Evolutionary conservation across 441 rosid genomes (phyloP).

Genomic region (Rhodomyrtus psidioides): DNA sequence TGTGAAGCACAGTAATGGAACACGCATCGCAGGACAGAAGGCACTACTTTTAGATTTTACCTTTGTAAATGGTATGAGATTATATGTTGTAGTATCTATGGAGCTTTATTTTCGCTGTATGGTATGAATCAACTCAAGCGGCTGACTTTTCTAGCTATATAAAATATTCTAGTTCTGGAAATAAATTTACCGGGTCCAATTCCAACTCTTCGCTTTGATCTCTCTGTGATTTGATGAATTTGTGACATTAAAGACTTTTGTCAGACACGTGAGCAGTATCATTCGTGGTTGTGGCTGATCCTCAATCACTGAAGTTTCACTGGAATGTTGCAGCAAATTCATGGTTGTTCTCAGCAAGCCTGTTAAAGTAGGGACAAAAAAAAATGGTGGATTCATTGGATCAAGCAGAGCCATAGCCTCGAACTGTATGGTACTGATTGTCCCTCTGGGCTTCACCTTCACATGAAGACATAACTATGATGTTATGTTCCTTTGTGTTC

Average conservation of each 20-base stretch:
- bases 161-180: background rate
- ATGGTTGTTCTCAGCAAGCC: background rate
- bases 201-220: background rate
- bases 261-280: background rate
- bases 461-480: background rate
- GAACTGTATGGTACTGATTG: background rate
- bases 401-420: background rate
- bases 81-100: background rate
- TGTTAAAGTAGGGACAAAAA: too few relatives aligned
- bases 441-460: background rate
- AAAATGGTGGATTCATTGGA: background rate
- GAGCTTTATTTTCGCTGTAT: background rate
- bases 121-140: background rate
- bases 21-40: background rate
- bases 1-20: background rate
- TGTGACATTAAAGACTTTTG: background rate
- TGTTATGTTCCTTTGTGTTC: background rate
- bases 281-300: background rate
- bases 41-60: background rate
- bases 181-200: background rate
- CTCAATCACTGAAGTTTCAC: background rate
- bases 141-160: background rate
- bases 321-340: background rate
- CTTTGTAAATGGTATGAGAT: background rate
- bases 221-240: background rate